These are phyloP conservation scores for Botrytis paeoniae DNA, from an alignment of 2,329 filamentous ascomycete genomes.

Conservation along the genomic window DNA sequence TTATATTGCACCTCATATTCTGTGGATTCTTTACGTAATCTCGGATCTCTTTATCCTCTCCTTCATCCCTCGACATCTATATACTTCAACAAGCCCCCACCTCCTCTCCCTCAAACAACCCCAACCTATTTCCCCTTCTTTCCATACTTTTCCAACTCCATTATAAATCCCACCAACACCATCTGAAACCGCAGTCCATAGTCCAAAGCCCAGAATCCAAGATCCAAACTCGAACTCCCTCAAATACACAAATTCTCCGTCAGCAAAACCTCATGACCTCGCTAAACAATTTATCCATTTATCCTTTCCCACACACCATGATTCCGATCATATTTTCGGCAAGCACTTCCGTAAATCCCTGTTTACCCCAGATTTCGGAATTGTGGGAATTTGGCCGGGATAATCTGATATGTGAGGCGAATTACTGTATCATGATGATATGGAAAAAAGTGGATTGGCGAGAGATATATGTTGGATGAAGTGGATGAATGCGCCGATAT, in stretches of 20 bases:
- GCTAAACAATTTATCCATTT: slow-evolving; percentile 1
- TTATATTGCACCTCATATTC: neutral
- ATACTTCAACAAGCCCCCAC: neutral
- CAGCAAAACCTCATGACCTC: neutral
- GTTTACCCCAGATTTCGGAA: slow-evolving; percentile 10
- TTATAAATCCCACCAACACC: neutral
- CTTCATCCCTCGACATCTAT: neutral
- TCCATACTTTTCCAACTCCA: neutral
- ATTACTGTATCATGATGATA: neutral
- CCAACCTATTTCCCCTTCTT: neutral
- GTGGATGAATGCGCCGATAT: neutral
- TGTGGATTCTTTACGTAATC: neutral
- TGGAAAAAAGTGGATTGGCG: neutral
- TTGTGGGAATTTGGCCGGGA: neutral
- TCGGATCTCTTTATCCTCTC: neutral
- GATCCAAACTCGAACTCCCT: neutral
- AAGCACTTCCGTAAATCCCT: neutral
- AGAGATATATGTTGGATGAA: neutral
- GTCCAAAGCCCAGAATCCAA: neutral
- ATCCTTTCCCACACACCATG: neutral
- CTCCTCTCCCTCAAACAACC: neutral
- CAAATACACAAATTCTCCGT: neutral
- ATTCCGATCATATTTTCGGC: neutral
- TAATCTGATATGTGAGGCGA: neutral
- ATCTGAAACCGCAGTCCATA: neutral